Base-by-base conservation (phyloP, 2,329 filamentous ascomycete species). In the Alternaria atra region DNA sequence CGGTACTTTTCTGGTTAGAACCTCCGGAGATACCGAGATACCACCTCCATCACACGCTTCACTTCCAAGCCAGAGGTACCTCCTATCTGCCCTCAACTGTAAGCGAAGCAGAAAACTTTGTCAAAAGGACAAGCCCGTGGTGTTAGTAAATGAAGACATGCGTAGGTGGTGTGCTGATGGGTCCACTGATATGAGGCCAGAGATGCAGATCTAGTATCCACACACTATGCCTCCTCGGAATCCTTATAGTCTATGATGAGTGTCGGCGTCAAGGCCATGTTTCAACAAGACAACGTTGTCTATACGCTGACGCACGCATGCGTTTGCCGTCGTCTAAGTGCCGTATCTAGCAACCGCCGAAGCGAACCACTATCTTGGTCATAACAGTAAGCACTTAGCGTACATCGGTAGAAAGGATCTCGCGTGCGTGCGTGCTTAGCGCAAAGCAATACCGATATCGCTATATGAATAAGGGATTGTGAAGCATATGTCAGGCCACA, bases 21-120 rank as follows among this genome's bases (percentile, higher is more conserved):
- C 50, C 39, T 63, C 56, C 63, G 56, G 56, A 30, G 44, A 63
- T 55, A 52, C 62, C 55, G 55, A 62, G 60, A 52, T 52, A 34
- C 29, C 37, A 60, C 39, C 44, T 56, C n/a, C 30, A 53, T 44
- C 61, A 32, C 27, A 30, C 46, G 52, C 47, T 60, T 57, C 47
- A 52, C 55, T 34, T 47, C 48, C 13, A 15, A 39, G 39, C 46
- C 7, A 60, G 27, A 32, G 32, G 17, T 27, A 39, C 37, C 32
- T 44, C 29, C 27, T 30, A 6, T 25, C 27, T 37, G 35, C n/a
- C 52, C 25, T 30, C 32, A 13, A 47, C n/a, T 47, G 52, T 46
- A 60, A 51, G 52, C 57, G 52, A 56, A 20, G 15, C 37, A 7
- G 15, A n/a, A 34, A 23, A 15, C 12, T 29, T 2, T 9, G 39